These are phyloP conservation scores for Parathielavia hyrcaniae DNA, from an alignment of 495 filamentous ascomycete genomes.

Conservation along the genomic window DNA sequence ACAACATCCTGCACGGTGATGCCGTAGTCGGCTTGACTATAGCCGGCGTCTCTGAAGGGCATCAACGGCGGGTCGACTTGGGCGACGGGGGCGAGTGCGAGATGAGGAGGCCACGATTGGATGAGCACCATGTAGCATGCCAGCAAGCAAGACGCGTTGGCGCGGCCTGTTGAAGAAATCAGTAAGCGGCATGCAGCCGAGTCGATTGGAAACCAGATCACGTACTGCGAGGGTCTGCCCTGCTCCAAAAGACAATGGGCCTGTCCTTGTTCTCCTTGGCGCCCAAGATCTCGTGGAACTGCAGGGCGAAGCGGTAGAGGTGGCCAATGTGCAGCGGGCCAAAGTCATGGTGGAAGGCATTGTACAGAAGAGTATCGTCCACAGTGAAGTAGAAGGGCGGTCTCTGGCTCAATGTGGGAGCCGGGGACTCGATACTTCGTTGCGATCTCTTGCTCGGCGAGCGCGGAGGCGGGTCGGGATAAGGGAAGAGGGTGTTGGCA, in stretches of 20 bases:
- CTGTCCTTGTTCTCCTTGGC: slow-evolving; percentile 72
- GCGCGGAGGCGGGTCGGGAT: slow-evolving; percentile 51
- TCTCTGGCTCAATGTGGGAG: slow-evolving; percentile 35
- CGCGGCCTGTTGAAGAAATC: slow-evolving; percentile 53
- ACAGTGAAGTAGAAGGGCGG: slow-evolving; percentile 91
- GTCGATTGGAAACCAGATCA: slow-evolving; percentile 5
- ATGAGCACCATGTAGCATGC: slow-evolving; percentile 99
- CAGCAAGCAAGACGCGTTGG: slow-evolving; percentile 93
- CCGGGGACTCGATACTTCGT: slow-evolving; percentile 51
- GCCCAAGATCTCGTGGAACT: slow-evolving; percentile 90
- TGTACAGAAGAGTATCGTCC: slow-evolving; percentile 89
- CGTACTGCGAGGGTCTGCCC: slow-evolving; percentile 80
- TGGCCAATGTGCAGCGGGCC: slow-evolving; percentile 96
- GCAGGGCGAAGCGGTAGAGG: slow-evolving; percentile 88
- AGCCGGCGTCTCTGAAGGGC: slow-evolving; percentile 97
- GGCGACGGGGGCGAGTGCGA: slow-evolving; percentile 92
- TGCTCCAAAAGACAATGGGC: slow-evolving; percentile 90
- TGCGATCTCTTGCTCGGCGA: slow-evolving; percentile 71
- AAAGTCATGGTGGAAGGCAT: slow-evolving; percentile 98
- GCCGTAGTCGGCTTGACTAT: slow-evolving; percentile 95
- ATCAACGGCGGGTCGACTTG: slow-evolving; percentile 95
- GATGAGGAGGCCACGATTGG: slow-evolving; percentile 94
- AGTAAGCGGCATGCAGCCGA: not conserved
- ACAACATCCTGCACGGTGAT: slow-evolving; percentile 94
- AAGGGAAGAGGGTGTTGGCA: slow-evolving; percentile 79